Evolutionary conservation across 202 grass and related monocot species (phyloP).

Genomic region (Zoysia matrella): DNA sequence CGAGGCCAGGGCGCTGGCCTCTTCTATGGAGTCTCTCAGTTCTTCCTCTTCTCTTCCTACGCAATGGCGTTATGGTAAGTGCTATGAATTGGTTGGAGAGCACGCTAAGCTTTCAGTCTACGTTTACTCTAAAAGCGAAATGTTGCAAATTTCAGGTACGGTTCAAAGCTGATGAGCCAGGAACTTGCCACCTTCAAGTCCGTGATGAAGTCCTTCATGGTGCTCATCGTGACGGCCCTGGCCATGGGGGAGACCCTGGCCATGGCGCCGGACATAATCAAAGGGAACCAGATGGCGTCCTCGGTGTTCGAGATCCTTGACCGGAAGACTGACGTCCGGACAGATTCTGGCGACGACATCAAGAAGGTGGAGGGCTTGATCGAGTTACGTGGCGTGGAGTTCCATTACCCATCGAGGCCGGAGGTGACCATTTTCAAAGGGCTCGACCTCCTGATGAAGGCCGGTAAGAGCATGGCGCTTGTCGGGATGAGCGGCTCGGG

Average conservation of each 20-base stretch:
- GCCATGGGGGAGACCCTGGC: conserved; percentile 97
- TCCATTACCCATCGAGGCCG: conserved; percentile 79
- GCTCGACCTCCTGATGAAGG: conserved; percentile 84
- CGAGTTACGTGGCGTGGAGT: conserved; percentile 76
- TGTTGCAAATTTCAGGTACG: conserved; percentile 66
- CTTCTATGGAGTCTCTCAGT: conserved; percentile 95
- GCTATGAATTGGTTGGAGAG: background rate
- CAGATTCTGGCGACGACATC: conserved; percentile 78
- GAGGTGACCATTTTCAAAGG: conserved; percentile 79
- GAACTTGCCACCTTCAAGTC: conserved; percentile 92
- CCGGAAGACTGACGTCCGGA: conserved; percentile 72
- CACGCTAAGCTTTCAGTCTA: background rate
- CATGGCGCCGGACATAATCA: conserved; percentile 93
- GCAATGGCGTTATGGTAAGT: conserved; percentile 82
- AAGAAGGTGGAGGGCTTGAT: conserved; percentile 74
- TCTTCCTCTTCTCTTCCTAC: conserved; percentile 98
- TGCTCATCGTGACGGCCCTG: conserved; percentile 91
- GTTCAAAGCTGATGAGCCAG: conserved; percentile 83
- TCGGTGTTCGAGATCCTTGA: conserved; percentile 96
- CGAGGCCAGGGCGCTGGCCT: conserved; percentile 87
- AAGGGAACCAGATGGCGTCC: conserved; percentile 93
- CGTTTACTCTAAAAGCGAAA: background rate
- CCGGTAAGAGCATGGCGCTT: conserved; percentile 94
- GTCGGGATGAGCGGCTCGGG: conserved; percentile 97
- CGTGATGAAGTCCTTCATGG: conserved; percentile 99